Conservation (phyloP, 306 rosid species). For the Cicer yamashitae region DNA sequence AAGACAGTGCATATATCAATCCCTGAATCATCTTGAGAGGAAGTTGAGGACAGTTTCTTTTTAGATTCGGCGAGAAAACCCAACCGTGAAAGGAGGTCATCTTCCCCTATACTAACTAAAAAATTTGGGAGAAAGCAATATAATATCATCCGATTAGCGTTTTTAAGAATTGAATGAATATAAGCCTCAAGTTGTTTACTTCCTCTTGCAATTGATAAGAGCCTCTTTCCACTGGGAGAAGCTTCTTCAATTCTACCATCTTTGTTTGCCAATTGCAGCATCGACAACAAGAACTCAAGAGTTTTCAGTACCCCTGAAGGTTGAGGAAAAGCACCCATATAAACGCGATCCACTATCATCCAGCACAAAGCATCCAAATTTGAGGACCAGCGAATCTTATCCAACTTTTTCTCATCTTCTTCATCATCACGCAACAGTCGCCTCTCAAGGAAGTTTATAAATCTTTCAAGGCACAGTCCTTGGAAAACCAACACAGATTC, state of each 20-base stretch:
- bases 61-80: constrained; percentile 76
- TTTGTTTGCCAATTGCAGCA: constrained; percentile 97
- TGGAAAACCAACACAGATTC: constrained; percentile 91
- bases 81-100: constrained; percentile 70
- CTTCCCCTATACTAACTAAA: constrained; percentile 83
- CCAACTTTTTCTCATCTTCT: constrained; percentile 93
- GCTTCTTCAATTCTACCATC: constrained; percentile 98
- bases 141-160: constrained; percentile 87
- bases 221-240: constrained; percentile 84
- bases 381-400: constrained; percentile 91
- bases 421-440: constrained; percentile 97
- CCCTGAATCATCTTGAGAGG: constrained; percentile 71
- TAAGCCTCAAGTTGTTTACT: constrained; percentile 96
- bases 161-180: constrained; percentile 88
- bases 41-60: constrained; percentile 57
- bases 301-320: constrained; percentile 85
- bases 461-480: constrained; percentile 90
- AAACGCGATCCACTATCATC: constrained; percentile 96
- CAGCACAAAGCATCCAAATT: constrained; percentile 95
- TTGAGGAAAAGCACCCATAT: constrained; percentile 99
- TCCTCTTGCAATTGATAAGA: constrained; percentile 90
- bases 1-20: constrained; percentile 80
- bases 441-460: constrained; percentile 97
- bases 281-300: constrained; percentile 92
- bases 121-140: constrained; percentile 93